Conservation (phyloP, 345 rosid species). For the Pistacia atlantica region DNA sequence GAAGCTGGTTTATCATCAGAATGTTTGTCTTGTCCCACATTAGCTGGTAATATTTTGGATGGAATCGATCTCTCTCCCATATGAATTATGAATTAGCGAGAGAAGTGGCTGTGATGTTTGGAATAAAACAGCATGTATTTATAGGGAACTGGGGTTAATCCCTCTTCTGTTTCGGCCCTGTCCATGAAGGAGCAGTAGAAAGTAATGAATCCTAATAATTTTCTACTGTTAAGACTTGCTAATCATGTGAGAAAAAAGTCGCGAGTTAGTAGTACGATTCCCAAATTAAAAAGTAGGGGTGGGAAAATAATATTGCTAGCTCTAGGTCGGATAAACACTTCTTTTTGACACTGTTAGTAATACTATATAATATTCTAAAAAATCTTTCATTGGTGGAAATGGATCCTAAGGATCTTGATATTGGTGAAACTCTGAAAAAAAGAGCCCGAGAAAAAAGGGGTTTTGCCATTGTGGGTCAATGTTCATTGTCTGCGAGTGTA, state of each 20-base stretch:
- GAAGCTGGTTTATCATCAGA: conserved; percentile 29
- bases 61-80: conserved; percentile 32
- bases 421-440: conserved; percentile 17
- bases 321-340: conserved; percentile 1
- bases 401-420: conserved; percentile 12
- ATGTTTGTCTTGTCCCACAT: conserved; percentile 6
- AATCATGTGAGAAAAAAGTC: not conserved
- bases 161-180: not conserved
- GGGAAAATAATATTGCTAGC: not conserved
- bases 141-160: conserved; percentile 1
- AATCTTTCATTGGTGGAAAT: not conserved
- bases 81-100: not conserved
- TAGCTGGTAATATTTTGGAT: conserved; percentile 1
- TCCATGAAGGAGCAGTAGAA: not conserved
- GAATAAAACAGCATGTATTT: not conserved
- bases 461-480: not conserved
- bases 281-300: not conserved
- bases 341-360: not conserved
- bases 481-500: not conserved
- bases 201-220: not conserved
- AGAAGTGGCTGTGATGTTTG: not conserved
- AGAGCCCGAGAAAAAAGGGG: conserved; percentile 28
- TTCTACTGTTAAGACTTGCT: not conserved
- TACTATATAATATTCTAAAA: not conserved
- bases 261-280: not conserved